Evolutionary conservation across 192 early-diverging fungal genomes (phyloP), one percentile per base, ranked within the genome.

Genomic region (Tieghemiomyces parasiticus): DNA sequence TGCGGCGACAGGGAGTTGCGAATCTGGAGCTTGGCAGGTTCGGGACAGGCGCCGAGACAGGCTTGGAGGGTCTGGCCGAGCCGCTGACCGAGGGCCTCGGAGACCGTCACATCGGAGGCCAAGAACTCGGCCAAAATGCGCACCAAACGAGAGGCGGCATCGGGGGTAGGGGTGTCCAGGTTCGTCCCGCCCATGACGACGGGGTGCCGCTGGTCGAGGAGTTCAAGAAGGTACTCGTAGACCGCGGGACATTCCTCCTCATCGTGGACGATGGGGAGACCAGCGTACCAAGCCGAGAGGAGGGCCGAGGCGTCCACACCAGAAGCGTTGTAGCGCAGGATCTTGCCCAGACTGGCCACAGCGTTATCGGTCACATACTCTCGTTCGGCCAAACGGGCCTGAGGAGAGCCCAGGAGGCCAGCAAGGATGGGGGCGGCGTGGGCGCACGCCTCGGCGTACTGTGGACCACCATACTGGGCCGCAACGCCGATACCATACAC

Each of bases 401-500:
- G 77, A 62, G 93, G 78, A 24, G 81, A 64, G 46, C 74, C 79
- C 60, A 95, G 81, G 49, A 97, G 73, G n/a, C 72, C 77, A 0
- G 79, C 79, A 52, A 99, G 74, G 6, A 3, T 30, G 32, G 28
- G 28, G 22, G 88, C 86, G 20, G 80, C 79, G 48, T 63, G 71
- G 31, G 71, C 70, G 44, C 84, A 82, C 35, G 81, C 81, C 45
- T 82, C 84, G 4, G 82, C 78, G 66, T 91, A 96, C 34, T 79
- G 75, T 4, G 82, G 74, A 20, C 93, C 94, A 58, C 93, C 95
- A 62, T 80, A 87, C 69, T 91, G 77, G 34, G 87, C 96, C 61
- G 84, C 83, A n/a, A 95, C 75, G 34, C 95, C 95, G 24, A 97
- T 70, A 62, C 91, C 93, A 71, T 93, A 99, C 19, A 90, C 87